Percentiles rank a stretch among this genome's conserved stretches.
These are phyloP conservation scores for Thermomucor indicae-seudaticae DNA, from an alignment of 371 early-diverging fungal genomes.

Conservation along the genomic window DNA sequence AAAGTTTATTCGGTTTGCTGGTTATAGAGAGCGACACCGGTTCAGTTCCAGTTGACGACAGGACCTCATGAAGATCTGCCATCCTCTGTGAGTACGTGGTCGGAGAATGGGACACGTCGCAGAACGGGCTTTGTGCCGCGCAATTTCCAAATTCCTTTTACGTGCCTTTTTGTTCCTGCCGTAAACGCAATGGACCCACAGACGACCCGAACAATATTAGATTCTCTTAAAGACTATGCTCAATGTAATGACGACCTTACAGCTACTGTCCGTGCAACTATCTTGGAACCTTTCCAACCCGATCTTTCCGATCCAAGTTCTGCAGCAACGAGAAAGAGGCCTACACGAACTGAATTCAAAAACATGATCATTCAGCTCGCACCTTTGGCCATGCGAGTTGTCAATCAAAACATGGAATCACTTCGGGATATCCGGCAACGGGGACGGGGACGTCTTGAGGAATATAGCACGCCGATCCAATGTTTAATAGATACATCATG, in stretches of 20 bases:
- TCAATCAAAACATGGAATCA: constrained; percentile 35
- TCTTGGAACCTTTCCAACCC: constrained; percentile 35
- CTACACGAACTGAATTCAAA: constrained; percentile 20
- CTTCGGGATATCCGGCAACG: constrained; percentile 12
- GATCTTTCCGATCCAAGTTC: constrained; percentile 14
- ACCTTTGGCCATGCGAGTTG: constrained; percentile 32
- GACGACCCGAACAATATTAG: too few relatives aligned
- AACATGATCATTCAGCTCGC: constrained; percentile 21
- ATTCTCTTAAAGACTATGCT: constrained; percentile 9
- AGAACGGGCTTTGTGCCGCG: too few relatives aligned
- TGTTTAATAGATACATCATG: constrained; percentile 36
- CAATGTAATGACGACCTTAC: constrained; percentile 30
- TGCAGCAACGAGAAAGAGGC: constrained; percentile 13
- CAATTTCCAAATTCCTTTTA: not conserved
- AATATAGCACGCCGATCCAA: constrained; percentile 14
- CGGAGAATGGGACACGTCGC: too few relatives aligned
- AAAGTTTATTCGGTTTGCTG: constrained; percentile 43
- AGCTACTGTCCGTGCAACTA: constrained; percentile 10
- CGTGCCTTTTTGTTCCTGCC: not conserved
- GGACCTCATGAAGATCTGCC: constrained; percentile 3
- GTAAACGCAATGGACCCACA: not conserved
- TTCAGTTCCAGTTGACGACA: constrained; percentile 3
- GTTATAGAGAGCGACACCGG: constrained; percentile 21
- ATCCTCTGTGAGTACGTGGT: too few relatives aligned
- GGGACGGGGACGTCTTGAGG: not conserved